A percentile compares a stretch with the other conserved stretches of the same genome.
Evolutionary conservation across 257 asterid genomes (phyloP).

Genomic region (Plantago elongata): DNA sequence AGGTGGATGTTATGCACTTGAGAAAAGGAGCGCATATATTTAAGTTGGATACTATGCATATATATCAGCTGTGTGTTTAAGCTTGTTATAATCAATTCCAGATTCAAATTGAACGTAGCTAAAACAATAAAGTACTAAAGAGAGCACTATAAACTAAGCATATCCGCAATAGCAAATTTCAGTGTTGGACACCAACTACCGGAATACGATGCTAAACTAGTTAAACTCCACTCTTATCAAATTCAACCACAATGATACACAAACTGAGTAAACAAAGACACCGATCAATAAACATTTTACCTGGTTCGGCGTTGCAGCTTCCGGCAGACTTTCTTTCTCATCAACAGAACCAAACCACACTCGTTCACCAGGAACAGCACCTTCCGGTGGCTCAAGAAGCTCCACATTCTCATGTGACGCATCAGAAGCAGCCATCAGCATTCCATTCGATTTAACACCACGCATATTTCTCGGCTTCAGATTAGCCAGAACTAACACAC

Average conservation of each 20-base stretch:
- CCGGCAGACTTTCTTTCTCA: slow-evolving; percentile 66
- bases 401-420: slow-evolving; percentile 83
- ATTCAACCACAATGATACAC: not conserved
- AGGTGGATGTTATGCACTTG: too few relatives aligned
- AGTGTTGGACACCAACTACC: too few relatives aligned
- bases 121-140: not conserved
- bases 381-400: slow-evolving; percentile 81
- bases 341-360: slow-evolving; percentile 86
- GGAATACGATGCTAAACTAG: not conserved
- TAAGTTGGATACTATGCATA: not conserved
- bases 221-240: not conserved
- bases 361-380: slow-evolving; percentile 80
- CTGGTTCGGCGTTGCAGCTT: slow-evolving; percentile 88
- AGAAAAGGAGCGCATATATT: not conserved
- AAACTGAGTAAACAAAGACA: too few relatives aligned
- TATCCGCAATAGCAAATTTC: too few relatives aligned
- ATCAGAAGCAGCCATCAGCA: slow-evolving; percentile 98
- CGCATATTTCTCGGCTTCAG: slow-evolving; percentile 98
- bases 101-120: not conserved
- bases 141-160: too few relatives aligned
- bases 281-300: slow-evolving; percentile 26
- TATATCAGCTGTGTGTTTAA: too few relatives aligned
- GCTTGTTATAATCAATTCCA: too few relatives aligned
- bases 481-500: slow-evolving; percentile 83
- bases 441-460: slow-evolving; percentile 81